Conservation (phyloP, 164 flowering plant species). For the Cinnamomum chago region DNA sequence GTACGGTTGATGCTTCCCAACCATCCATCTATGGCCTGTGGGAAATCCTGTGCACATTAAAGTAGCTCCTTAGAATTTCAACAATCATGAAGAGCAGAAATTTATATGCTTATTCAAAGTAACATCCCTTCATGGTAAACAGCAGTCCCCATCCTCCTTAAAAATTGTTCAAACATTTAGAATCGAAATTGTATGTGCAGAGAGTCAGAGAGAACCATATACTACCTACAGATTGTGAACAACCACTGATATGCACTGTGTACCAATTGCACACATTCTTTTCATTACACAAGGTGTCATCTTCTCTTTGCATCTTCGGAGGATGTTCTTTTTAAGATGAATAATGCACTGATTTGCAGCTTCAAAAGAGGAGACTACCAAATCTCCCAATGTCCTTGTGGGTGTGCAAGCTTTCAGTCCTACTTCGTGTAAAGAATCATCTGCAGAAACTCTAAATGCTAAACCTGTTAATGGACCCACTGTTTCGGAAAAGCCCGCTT, state of each 20-base stretch:
- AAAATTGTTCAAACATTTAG: neutral
- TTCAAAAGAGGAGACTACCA: constrained; percentile 16
- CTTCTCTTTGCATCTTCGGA: neutral
- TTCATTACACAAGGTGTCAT: neutral
- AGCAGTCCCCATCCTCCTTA: neutral
- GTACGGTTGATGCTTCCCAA: too few species aligned
- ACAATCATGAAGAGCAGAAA: too few species aligned
- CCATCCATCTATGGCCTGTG: too few species aligned
- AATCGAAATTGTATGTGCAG: neutral
- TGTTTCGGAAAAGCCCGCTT: constrained; percentile 11
- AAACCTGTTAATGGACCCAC: constrained; percentile 14
- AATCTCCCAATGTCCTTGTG: neutral
- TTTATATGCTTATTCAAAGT: too few species aligned
- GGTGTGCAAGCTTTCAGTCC: constrained; percentile 12
- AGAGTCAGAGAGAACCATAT: neutral
- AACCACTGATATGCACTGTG: neutral
- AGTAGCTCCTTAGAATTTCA: too few species aligned
- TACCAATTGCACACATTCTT: neutral
- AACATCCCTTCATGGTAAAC: neutral
- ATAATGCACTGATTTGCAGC: constrained; percentile 25
- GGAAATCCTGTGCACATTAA: too few species aligned
- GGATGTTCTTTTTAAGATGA: neutral
- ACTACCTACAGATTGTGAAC: neutral
- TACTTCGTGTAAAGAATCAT: constrained; percentile 14
- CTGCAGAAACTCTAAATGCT: constrained; percentile 14